Base-by-base conservation (phyloP, 177 flowering plant species). In the Vitis hybrid region DNA sequence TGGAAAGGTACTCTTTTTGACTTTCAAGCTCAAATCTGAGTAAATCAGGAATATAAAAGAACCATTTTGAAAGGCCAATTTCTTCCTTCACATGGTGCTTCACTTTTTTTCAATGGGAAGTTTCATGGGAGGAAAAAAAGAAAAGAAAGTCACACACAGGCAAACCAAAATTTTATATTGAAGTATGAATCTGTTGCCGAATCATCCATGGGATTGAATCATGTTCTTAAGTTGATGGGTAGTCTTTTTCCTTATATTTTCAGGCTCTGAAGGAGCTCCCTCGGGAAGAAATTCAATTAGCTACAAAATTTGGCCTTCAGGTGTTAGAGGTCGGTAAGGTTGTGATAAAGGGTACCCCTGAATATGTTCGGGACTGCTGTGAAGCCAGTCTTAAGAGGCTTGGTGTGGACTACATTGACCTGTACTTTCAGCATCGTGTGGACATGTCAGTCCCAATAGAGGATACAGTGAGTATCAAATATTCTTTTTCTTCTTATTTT, bases 231-330 rank as follows among this genome's bases (percentile, higher is more conserved):
- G 6, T 58, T 67, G 6, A 23, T n/a, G 39, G 2, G 3, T 5
- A 11, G 7, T 32, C 45, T 10, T 56, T 10, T 19, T 39, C 11
- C 12, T 56, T 17, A 8, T 39, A 49, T 56, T 69, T 69, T 26
- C 72, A 84, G 87, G 84, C 86, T 39, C 34, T 86, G 74, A 86
- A 81, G 74, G 80, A 82, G 71, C 63, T 85, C 18, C 88, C 86
- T 39, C 70, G 88, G 23, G 85, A 85, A 23, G 70, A 79, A 52
- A 32, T 85, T 66, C 85, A 85, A 56, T 12, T 83, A 18, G 88
- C 86, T 30, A 83, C 85, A 49, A 83, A 83, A 57, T 83, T 82
- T 74, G 87, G 89, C 2, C 3, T 82, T 30, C 1, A 56, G 6
- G 23, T 12, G 4, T 14, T 50, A 7, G 70, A 63, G 14, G 73